Evolutionary conservation across 2,329 filamentous ascomycete species (phyloP).

Genomic region (Zasmidium citrigriseum): DNA sequence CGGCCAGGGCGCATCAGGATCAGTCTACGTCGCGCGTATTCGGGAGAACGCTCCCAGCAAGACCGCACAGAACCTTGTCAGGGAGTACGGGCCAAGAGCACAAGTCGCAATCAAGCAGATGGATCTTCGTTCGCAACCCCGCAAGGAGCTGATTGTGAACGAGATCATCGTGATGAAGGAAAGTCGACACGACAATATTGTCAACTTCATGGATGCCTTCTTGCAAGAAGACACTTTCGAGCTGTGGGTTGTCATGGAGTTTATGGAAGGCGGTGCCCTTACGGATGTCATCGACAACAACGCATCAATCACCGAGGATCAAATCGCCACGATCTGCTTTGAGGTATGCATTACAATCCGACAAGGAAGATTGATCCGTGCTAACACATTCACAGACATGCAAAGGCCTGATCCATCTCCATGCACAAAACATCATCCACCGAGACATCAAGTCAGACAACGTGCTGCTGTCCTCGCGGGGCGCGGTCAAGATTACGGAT

Average conservation of each 20-base stretch:
- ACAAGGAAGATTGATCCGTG: background rate
- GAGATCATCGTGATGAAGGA: slow-evolving; percentile 99
- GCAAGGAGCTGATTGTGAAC: slow-evolving; percentile 98
- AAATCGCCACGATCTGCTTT: slow-evolving; percentile 94
- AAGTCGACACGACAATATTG: slow-evolving; percentile 96
- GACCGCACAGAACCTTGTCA: slow-evolving; percentile 75
- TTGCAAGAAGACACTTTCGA: slow-evolving; percentile 91
- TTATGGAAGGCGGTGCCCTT: slow-evolving; percentile 96
- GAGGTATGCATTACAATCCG: slow-evolving; percentile 65
- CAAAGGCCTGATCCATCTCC: slow-evolving; percentile 89
- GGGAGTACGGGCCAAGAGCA: slow-evolving; percentile 75
- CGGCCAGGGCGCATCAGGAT: slow-evolving; percentile 95
- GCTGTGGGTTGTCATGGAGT: slow-evolving; percentile 99
- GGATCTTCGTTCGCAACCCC: slow-evolving; percentile 94
- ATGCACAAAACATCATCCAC: slow-evolving; percentile 96
- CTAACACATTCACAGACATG: slow-evolving; percentile 68
- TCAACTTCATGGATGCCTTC: slow-evolving; percentile 98
- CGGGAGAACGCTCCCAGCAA: slow-evolving; percentile 83
- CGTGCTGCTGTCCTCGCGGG: slow-evolving; percentile 87
- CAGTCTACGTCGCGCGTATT: slow-evolving; percentile 95
- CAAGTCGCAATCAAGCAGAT: slow-evolving; percentile 99
- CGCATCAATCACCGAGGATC: slow-evolving; percentile 86
- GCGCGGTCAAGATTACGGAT: slow-evolving; percentile 94
- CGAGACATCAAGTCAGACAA: slow-evolving; percentile 99
- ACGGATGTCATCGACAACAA: slow-evolving; percentile 99